These are phyloP conservation scores for Penicillium sp. DNA, from an alignment of 2,329 filamentous ascomycete species.

Conservation along the genomic window DNA sequence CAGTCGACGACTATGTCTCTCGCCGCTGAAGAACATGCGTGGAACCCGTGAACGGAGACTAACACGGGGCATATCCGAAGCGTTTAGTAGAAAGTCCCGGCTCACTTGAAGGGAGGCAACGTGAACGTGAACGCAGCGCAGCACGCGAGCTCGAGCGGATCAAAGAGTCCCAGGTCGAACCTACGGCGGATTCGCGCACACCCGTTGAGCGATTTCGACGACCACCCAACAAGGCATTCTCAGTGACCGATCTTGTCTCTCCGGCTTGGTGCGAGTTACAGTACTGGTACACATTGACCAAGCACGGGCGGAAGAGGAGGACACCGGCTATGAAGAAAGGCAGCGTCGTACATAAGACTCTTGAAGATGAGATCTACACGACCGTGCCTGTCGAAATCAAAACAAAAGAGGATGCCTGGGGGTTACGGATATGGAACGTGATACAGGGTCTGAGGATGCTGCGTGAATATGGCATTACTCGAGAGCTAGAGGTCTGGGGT, in stretches of 20 bases:
- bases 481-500: constrained; percentile 82
- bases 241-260: constrained; percentile 80
- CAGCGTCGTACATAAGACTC: constrained; percentile 67
- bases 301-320: constrained; percentile 65
- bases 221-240: constrained; percentile 69
- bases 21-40: constrained; percentile 2
- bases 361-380: constrained; percentile 80
- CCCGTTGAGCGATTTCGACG: constrained; percentile 75
- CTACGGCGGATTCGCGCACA: constrained; percentile 44
- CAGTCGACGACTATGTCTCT: constrained; percentile 39
- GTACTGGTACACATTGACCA: constrained; percentile 79
- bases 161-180: constrained; percentile 8
- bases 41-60: constrained; percentile 34
- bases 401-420: constrained; percentile 76
- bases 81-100: constrained; percentile 53
- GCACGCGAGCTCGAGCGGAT: constrained; percentile 24
- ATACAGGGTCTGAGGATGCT: constrained; percentile 76
- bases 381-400: constrained; percentile 66
- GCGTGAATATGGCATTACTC: constrained; percentile 62
- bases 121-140: constrained; percentile 27
- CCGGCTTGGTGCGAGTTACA: constrained; percentile 96
- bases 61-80: constrained; percentile 53
- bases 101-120: constrained; percentile 32
- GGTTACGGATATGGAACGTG: constrained; percentile 80
- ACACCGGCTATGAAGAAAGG: constrained; percentile 83